Conservation (phyloP, 2,329 filamentous ascomycete genomes). For the Xylariaceae sp. region DNA sequence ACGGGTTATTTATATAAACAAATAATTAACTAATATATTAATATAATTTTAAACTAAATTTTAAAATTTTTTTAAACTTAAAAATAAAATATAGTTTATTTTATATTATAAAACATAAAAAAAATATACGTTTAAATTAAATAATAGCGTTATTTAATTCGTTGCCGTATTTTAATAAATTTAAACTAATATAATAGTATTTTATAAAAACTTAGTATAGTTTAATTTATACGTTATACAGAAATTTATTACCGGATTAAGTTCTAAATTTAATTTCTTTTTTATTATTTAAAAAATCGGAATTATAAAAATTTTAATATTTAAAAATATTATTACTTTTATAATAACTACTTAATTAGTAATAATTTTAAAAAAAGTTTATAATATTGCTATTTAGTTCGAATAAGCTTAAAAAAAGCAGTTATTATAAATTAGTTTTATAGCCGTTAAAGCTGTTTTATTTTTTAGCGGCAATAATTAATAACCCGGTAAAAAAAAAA, state of each 20-base stretch:
- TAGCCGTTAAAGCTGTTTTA: too few species aligned
- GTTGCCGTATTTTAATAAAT: not conserved
- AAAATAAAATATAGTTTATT: not conserved
- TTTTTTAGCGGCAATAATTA: too few species aligned
- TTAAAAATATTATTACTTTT: not conserved
- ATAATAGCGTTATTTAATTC: not conserved
- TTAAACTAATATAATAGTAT: not conserved
- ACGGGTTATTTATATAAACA: not conserved
- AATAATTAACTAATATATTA: not conserved
- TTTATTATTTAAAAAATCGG: not conserved
- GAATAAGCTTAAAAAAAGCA: too few species aligned
- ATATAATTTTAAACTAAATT: not conserved
- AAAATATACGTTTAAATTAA: not conserved
- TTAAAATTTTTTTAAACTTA: not conserved
- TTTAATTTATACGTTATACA: not conserved
- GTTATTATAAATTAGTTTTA: too few species aligned
- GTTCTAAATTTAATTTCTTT: not conserved
- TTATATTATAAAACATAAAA: not conserved
- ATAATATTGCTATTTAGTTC: not conserved
- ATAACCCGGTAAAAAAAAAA: too few species aligned
- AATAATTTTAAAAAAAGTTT: not conserved
- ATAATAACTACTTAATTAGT: not conserved
- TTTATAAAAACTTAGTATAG: not conserved
- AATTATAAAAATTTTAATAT: not conserved
- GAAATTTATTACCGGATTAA: not conserved